Evolutionary conservation across 129 eudicot species (phyloP).

Genomic region (Lactuca sativa): DNA sequence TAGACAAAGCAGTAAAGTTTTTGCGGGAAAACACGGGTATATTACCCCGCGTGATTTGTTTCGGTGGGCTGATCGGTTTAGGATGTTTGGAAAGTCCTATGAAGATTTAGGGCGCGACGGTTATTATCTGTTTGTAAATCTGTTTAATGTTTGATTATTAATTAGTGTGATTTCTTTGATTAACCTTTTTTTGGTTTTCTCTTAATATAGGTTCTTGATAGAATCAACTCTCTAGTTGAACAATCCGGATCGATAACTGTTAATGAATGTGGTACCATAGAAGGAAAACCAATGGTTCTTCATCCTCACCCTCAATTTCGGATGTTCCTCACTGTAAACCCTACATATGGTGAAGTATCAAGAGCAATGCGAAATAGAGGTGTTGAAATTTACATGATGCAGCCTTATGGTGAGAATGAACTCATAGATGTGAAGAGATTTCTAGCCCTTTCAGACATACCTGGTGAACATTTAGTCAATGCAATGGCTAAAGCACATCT

Average conservation of each 20-base stretch:
- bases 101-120: slow-evolving; percentile 89
- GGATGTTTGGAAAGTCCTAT: slow-evolving; percentile 53
- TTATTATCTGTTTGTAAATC: slow-evolving; percentile 60
- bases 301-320: slow-evolving; percentile 85
- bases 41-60: slow-evolving; percentile 98
- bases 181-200: background rate
- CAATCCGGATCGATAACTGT: slow-evolving; percentile 91
- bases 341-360: slow-evolving; percentile 86
- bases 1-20: slow-evolving; percentile 87
- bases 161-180: background rate
- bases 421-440: slow-evolving; percentile 68
- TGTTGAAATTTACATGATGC: slow-evolving; percentile 85
- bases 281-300: slow-evolving; percentile 78
- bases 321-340: slow-evolving; percentile 92
- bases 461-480: slow-evolving; percentile 51
- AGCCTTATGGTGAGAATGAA: slow-evolving; percentile 60
- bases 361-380: slow-evolving; percentile 99
- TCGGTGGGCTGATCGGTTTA: slow-evolving; percentile 88
- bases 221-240: slow-evolving; percentile 95
- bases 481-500: slow-evolving; percentile 89
- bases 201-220: slow-evolving; percentile 80
- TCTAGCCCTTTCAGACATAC: slow-evolving; percentile 71
- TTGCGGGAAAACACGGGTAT: slow-evolving; percentile 94
- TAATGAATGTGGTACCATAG: slow-evolving; percentile 82
- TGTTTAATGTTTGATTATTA: background rate